phyloP scores from a whole-genome alignment of 73 alveolate species.

The Paramecium pentaurelia region DNA sequence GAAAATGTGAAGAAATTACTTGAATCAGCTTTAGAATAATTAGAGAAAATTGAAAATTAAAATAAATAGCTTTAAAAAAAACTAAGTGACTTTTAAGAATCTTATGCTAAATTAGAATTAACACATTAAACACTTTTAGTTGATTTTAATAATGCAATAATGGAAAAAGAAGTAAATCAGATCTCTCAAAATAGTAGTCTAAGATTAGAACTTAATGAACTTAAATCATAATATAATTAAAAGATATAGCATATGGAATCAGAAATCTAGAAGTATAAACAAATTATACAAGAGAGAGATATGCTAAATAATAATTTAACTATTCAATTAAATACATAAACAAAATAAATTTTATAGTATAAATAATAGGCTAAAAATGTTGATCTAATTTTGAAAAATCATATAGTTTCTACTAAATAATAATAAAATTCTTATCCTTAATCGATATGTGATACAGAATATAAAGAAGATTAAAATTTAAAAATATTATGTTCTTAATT shows the following conservation, averaged over 20 bases:
- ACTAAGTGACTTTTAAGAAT: not conserved
- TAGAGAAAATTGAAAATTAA: not conserved
- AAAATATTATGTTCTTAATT: not conserved
- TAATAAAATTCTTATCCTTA: not conserved
- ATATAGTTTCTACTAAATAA: not conserved
- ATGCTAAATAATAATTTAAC: not conserved
- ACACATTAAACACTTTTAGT: not conserved
- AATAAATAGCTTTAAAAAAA: not conserved
- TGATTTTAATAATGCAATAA: not conserved
- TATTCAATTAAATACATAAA: not conserved
- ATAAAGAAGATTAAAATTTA: not conserved
- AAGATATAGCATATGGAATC: not conserved
- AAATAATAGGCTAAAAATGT: not conserved
- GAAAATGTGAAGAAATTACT: not conserved
- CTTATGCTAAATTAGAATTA: not conserved
- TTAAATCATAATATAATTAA: not conserved
- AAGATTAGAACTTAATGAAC: constrained; percentile 7
- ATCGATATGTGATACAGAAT: not conserved
- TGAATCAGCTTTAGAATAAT: not conserved
- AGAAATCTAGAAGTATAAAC: not conserved
- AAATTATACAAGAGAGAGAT: not conserved
- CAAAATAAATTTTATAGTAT: not conserved
- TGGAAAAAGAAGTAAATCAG: constrained; percentile 15
- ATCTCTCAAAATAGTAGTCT: not conserved
- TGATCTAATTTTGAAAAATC: not conserved